Base-by-base conservation (phyloP, 106 monocot genomes). In the Gastrodia elata region DNA sequence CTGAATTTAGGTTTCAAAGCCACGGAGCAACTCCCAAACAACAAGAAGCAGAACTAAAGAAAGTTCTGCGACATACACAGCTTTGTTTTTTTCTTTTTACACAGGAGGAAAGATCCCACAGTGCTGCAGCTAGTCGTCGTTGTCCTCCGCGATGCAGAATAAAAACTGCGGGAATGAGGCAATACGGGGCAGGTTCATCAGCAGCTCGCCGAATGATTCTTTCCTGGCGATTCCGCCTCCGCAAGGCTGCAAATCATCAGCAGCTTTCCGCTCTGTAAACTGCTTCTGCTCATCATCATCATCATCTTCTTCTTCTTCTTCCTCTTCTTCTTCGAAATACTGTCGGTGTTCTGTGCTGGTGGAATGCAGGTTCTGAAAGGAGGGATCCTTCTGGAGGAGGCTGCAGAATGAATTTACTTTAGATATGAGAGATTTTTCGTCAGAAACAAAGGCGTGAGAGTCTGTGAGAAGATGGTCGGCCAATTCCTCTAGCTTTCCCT, bases 331-430 rank as follows among this genome's bases (percentile, higher is more conserved):
- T 6, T 11, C 2, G 5, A 22, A 69, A 25, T 40, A 32, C 41
- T 39, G 69, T 2, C 26, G 1, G 18, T 69, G 25, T 40, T 40
- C 69, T 9, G 69, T 26, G 6, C n/a, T 69, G 1, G 69, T 1
- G 15, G 55, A 71, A 8, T 76, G 75, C 70, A 65, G 82, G 39
- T 70, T 73, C 67, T 82, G 82, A 9, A 65, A 34, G 1, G 40
- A n/a, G 22, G 75, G 27, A 20, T 86, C 87, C 73, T 87, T 87
- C 59, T 91, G 91, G 71, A 94, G 79, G 68, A 94, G 81, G 73
- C 81, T 83, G 77, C 83, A 93, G 32, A 93, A 83, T 5, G 93
- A 93, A 65, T 93, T 89, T 41, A 93, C 93, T 77, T 85, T 84
- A 0, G 87, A 85, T 84, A 93, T 85, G 68, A 93, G 83, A 2